These are phyloP conservation scores for Pachysandra terminalis DNA, from an alignment of 164 flowering plant genomes.

Conservation along the genomic window DNA sequence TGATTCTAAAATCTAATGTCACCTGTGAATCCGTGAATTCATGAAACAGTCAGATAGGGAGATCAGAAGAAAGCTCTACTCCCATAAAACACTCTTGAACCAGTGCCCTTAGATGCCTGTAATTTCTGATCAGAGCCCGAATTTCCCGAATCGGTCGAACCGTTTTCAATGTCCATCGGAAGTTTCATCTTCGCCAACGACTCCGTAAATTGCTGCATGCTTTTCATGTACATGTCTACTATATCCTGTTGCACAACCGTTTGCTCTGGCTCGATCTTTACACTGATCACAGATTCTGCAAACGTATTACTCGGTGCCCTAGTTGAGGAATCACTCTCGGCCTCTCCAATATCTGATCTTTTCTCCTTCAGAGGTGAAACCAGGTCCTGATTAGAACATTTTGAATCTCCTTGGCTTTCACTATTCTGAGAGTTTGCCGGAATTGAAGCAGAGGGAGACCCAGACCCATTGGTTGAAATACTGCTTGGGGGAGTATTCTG, in stretches of 20 bases:
- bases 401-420: constrained; percentile 33
- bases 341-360: constrained; percentile 26
- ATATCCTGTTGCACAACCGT: constrained; percentile 80
- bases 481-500: constrained; percentile 65
- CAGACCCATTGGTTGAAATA: constrained; percentile 56
- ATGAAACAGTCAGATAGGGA: constrained; percentile 14
- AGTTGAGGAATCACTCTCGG: constrained; percentile 43
- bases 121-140: constrained; percentile 53
- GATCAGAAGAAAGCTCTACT: constrained; percentile 94
- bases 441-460: constrained; percentile 43
- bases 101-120: constrained; percentile 33
- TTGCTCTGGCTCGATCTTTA: constrained; percentile 60
- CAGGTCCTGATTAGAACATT: constrained; percentile 37
- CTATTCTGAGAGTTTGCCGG: constrained; percentile 42
- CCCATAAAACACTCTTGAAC: constrained; percentile 85
- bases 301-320: constrained; percentile 21
- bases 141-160: constrained; percentile 40
- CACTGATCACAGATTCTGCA: constrained; percentile 41
- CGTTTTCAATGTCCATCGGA: constrained; percentile 74
- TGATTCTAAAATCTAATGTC: constrained; percentile 41
- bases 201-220: constrained; percentile 98
- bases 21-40: constrained; percentile 44
- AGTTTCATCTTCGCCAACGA: constrained; percentile 98
- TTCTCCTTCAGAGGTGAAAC: constrained; percentile 35
- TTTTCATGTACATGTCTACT: constrained; percentile 97